Evolutionary conservation across 2,329 filamentous ascomycete species (phyloP).

Genomic region (Byssothecium circinans): DNA sequence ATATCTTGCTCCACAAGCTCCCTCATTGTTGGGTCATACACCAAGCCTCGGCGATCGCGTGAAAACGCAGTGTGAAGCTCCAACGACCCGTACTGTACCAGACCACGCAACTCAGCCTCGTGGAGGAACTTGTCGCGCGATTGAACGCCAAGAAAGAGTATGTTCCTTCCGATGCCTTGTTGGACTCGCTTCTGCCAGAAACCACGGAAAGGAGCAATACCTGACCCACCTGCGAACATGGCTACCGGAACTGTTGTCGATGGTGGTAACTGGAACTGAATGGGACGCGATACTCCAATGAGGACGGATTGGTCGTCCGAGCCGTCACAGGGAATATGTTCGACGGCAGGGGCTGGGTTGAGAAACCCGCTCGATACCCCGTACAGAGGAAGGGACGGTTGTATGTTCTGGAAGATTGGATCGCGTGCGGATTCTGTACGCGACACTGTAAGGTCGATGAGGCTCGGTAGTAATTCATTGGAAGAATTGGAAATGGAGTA

Average conservation of each 20-base stretch:
- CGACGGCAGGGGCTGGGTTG: constrained; percentile 45
- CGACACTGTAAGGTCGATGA: constrained; percentile 55
- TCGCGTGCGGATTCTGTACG: constrained; percentile 45
- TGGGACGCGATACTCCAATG: constrained; percentile 55
- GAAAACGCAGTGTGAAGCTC: constrained; percentile 58
- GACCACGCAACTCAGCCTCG: constrained; percentile 52
- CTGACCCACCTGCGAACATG: constrained; percentile 58
- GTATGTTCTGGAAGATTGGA: constrained; percentile 45
- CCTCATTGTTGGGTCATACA: constrained; percentile 44
- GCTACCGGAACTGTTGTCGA: constrained; percentile 54
- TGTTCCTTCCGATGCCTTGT: constrained; percentile 49
- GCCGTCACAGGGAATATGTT: constrained; percentile 37
- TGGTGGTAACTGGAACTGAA: constrained; percentile 56
- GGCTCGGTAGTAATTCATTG: constrained; percentile 53
- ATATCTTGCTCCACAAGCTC: constrained; percentile 55
- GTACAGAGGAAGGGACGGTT: constrained; percentile 40
- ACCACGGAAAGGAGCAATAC: constrained; percentile 57
- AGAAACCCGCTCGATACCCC: constrained; percentile 58
- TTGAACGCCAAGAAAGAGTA: constrained; percentile 57
- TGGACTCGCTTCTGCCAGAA: constrained; percentile 56
- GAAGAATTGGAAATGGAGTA: constrained; percentile 58
- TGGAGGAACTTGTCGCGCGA: constrained; percentile 57
- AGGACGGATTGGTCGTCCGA: constrained; percentile 51
- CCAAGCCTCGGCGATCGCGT: constrained; percentile 51
- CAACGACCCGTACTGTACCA: constrained; percentile 52